Percentiles rank a stretch among this genome's conserved stretches.
Evolutionary conservation across 164 flowering plant genomes (phyloP).

Genomic region (Chimonanthus praecox): DNA sequence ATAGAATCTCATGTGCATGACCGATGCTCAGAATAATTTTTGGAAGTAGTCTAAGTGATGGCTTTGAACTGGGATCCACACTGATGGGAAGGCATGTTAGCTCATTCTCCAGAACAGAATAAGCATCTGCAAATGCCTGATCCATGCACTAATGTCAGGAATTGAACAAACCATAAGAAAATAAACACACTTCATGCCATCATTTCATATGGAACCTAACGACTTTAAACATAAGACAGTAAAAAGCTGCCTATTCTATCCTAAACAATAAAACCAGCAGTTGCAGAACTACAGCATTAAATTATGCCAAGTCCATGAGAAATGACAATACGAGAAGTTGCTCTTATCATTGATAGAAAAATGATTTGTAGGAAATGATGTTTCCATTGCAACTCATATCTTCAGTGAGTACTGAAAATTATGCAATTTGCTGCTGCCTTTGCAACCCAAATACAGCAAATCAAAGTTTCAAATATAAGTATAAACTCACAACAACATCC

Average conservation of each 20-base stretch:
- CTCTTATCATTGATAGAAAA: too few species aligned
- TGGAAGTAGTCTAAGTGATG: slow-evolving; percentile 43
- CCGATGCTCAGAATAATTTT: slow-evolving; percentile 70
- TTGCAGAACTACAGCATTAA: neutral
- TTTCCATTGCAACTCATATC: neutral
- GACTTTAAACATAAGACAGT: neutral
- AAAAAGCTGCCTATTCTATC: neutral
- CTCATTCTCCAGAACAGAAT: slow-evolving; percentile 62
- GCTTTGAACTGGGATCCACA: slow-evolving; percentile 34
- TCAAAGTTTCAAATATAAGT: neutral
- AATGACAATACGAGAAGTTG: neutral
- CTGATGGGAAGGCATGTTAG: slow-evolving; percentile 29
- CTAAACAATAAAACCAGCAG: neutral
- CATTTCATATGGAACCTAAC: neutral
- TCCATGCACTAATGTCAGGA: slow-evolving; percentile 11
- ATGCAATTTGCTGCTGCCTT: neutral
- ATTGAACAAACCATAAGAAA: neutral
- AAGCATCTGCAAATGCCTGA: slow-evolving; percentile 98
- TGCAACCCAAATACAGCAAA: neutral
- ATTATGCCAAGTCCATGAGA: neutral
- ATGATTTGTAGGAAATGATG: too few species aligned
- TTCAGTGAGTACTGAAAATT: neutral
- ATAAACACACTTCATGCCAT: neutral
- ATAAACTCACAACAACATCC: neutral
- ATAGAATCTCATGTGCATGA: slow-evolving; percentile 14